Base-by-base conservation (phyloP, 106 monocot genomes). In the Allium sativum region DNA sequence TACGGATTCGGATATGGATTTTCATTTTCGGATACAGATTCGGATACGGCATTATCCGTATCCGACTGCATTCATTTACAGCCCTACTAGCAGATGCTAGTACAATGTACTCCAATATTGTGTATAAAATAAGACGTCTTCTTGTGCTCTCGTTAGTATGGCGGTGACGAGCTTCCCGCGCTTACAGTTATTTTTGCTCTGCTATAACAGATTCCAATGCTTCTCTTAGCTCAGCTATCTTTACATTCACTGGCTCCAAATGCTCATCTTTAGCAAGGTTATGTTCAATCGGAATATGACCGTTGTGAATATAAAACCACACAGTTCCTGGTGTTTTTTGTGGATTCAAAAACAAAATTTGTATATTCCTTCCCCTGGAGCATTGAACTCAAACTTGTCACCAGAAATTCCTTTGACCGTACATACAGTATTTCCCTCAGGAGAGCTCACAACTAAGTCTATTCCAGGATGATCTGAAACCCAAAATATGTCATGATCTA, bases 261-360 rank as follows among this genome's bases (percentile, higher is more conserved):
- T 98, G 91, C 60, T 98, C 96, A 74, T 96, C 96, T 70, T 96
- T 96, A 0, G 96, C 91, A 17, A 96, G 77, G 55, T 91, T 78
- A 62, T 96, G 90, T 44, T 96, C 87, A 48, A 76, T 79, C n/a
- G 96, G 87, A 75, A 96, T 82, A 73, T 96, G 96, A 2, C 96
- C 96, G 40, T 72, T 72, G 63, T 96, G 96, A 45, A 96, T 91
- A 70, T 96, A 82, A 61, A 96, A 96, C 40, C 90, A 91, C 45
- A 96, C 77, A 55, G 80, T 91, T 61, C 87, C 90, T 45, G 96
- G 87, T 59, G 87, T 70, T 51, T 55, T 43, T 21, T 82, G 65
- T 9, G 83, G 83, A 63, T 87, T 96, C 76, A 79, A 67, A 98
- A 98, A 53, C 96, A 98, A 55, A 98, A 98, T 65, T 98, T 87